Evolutionary conservation across 805 yeast genomes (phyloP).

Genomic region (Zygosaccharomyces lentus): DNA sequence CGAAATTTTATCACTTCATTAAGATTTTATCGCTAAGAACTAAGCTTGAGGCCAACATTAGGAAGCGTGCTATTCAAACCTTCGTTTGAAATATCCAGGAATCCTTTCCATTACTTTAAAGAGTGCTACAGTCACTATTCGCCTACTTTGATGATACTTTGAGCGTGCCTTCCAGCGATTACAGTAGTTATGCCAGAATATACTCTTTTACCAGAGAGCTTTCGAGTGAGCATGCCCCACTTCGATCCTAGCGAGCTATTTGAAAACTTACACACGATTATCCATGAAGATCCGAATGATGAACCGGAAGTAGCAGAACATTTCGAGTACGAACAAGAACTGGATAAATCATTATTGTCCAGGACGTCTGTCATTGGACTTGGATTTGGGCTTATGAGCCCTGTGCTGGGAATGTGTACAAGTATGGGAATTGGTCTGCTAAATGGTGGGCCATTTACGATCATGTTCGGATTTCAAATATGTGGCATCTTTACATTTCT

Average conservation of each 20-base stretch:
- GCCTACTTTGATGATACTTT: conserved; percentile 1
- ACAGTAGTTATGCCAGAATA: conserved; percentile 23
- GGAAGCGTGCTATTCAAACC: background rate
- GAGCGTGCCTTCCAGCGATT: background rate
- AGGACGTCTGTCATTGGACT: conserved; percentile 69
- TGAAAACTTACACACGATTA: conserved; percentile 29
- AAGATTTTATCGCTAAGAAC: background rate
- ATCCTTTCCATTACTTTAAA: background rate
- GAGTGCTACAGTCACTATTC: background rate
- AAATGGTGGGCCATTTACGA: conserved; percentile 75
- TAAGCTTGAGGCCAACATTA: background rate
- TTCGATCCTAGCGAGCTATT: conserved; percentile 26
- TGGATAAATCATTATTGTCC: conserved; percentile 58
- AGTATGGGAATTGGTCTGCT: conserved; percentile 66
- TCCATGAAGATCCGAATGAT: conserved; percentile 42
- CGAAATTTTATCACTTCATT: background rate
- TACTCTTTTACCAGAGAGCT: conserved; percentile 19
- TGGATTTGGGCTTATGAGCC: conserved; percentile 79
- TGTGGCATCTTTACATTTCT: conserved; percentile 60
- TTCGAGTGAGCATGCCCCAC: conserved; percentile 23
- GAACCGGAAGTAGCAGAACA: conserved; percentile 58
- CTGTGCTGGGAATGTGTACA: conserved; percentile 72
- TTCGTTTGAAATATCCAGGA: background rate
- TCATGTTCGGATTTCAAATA: conserved; percentile 68
- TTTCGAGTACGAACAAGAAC: conserved; percentile 68